Evolutionary conservation across 768 basidiomycete species (phyloP).

Genomic region (Coprinopsis strossmayeri): DNA sequence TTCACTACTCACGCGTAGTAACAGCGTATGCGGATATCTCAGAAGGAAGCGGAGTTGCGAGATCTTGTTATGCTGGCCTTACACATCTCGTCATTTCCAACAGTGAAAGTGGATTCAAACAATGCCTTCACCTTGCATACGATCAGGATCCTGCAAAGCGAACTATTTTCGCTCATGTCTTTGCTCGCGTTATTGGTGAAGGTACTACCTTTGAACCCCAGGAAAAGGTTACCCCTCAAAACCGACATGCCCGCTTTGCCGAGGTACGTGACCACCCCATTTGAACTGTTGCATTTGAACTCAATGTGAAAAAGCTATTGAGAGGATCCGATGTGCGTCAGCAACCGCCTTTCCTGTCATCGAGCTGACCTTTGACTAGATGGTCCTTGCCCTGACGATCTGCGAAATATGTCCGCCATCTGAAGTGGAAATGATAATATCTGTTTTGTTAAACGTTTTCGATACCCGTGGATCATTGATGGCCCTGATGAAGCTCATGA

Average conservation of each 20-base stretch:
- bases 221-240: conserved; percentile 40
- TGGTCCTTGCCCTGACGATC: conserved; percentile 76
- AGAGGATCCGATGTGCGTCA: conserved; percentile 65
- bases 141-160: conserved; percentile 64
- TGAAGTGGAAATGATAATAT: conserved; percentile 81
- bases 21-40: conserved; percentile 37
- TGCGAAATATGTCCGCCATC: conserved; percentile 77
- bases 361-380: conserved; percentile 29
- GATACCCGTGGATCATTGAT: conserved; percentile 71
- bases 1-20: neutral
- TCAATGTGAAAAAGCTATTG: conserved; percentile 55
- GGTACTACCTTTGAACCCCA: conserved; percentile 72
- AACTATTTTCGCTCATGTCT: conserved; percentile 78
- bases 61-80: conserved; percentile 75
- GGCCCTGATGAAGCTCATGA: conserved; percentile 71
- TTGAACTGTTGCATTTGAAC: no score
- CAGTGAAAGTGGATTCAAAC: conserved; percentile 83
- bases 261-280: conserved; percentile 40
- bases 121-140: conserved; percentile 76
- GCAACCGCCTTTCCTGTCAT: neutral
- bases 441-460: conserved; percentile 81
- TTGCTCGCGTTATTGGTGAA: conserved; percentile 72
- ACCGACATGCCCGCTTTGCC: conserved; percentile 45
- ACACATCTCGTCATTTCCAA: conserved; percentile 80
- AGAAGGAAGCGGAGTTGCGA: conserved; percentile 56